A percentile compares a stretch with the other conserved stretches of the same genome.
phyloP scores from a whole-genome alignment of 257 asterid species.

The Ocimum tenuiflorum region DNA sequence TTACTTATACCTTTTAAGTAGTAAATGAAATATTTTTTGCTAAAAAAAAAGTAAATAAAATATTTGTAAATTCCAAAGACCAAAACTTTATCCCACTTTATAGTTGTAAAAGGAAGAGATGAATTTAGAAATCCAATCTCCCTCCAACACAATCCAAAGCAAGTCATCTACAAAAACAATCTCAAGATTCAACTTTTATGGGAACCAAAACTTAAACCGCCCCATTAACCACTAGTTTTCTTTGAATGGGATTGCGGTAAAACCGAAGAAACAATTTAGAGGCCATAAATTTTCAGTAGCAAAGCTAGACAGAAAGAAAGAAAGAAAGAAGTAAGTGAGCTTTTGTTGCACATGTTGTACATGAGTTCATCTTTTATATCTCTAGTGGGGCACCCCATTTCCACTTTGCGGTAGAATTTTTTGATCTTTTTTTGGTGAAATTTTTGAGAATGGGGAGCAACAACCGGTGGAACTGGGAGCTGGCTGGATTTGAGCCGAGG shows the following conservation, averaged over 20 bases:
- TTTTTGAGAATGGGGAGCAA: constrained; percentile 49
- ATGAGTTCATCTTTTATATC: constrained; percentile 13
- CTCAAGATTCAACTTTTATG: constrained; percentile 28
- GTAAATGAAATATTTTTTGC: too few species aligned
- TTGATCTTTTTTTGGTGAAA: neutral
- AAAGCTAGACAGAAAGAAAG: neutral
- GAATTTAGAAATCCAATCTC: constrained; percentile 4
- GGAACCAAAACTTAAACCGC: constrained; percentile 32
- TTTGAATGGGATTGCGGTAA: constrained; percentile 30
- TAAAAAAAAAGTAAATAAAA: too few species aligned
- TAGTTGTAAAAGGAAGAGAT: neutral
- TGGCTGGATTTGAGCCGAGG: constrained; percentile 81
- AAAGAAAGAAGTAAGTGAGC: too few species aligned
- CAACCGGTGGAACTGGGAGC: constrained; percentile 97
- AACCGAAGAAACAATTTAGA: constrained; percentile 10
- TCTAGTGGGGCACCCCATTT: constrained; percentile 10
- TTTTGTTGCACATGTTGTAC: neutral
- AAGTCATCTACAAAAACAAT: neutral
- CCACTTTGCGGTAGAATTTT: neutral
- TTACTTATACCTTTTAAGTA: too few species aligned
- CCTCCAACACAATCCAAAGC: constrained; percentile 24
- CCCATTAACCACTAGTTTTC: constrained; percentile 19
- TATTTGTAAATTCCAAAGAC: too few species aligned
- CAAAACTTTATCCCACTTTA: too few species aligned
- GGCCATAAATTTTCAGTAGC: constrained; percentile 26